Evolutionary conservation across 2,329 filamentous ascomycete genomes (phyloP).

Genomic region (Scytalidium lignicola): DNA sequence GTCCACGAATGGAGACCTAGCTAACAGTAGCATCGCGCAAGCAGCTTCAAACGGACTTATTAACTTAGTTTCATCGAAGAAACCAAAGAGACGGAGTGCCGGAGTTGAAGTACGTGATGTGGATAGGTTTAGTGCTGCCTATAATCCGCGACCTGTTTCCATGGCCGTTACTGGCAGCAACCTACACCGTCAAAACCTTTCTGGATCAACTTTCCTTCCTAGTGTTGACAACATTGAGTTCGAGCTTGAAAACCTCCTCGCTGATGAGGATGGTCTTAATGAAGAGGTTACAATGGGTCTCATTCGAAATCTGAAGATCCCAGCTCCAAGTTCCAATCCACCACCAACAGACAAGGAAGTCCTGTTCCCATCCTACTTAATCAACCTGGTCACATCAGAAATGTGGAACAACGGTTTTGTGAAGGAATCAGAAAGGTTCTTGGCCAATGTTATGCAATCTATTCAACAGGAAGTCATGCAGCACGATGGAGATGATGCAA

Average conservation of each 20-base stretch:
- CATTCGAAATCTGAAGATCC: slow-evolving; percentile 95
- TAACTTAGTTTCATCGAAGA: slow-evolving; percentile 95
- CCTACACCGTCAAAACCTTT: slow-evolving; percentile 63
- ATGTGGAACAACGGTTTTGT: slow-evolving; percentile 99
- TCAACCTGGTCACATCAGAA: slow-evolving; percentile 97
- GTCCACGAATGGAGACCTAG: slow-evolving; percentile 64
- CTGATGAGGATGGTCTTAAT: slow-evolving; percentile 92
- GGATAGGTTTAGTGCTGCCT: slow-evolving; percentile 86
- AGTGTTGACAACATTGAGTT: slow-evolving; percentile 87
- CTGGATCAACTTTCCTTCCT: slow-evolving; percentile 72
- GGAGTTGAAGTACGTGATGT: slow-evolving; percentile 79
- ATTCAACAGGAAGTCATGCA: slow-evolving; percentile 99
- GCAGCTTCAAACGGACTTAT: slow-evolving; percentile 72
- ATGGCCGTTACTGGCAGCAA: slow-evolving; percentile 75
- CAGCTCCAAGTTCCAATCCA: slow-evolving; percentile 77
- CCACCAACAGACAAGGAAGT: slow-evolving; percentile 98
- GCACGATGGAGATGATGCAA: slow-evolving; percentile 88
- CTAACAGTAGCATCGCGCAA: slow-evolving; percentile 56
- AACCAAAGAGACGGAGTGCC: slow-evolving; percentile 89
- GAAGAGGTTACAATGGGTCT: slow-evolving; percentile 96
- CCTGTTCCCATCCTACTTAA: slow-evolving; percentile 95
- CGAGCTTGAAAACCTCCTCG: slow-evolving; percentile 88
- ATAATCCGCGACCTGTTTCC: slow-evolving; percentile 91
- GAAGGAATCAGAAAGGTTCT: slow-evolving; percentile 97
- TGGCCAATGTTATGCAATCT: slow-evolving; percentile 99